Conservation (phyloP, 208 protist genomes). For the Trypanosoma brucei region DNA sequence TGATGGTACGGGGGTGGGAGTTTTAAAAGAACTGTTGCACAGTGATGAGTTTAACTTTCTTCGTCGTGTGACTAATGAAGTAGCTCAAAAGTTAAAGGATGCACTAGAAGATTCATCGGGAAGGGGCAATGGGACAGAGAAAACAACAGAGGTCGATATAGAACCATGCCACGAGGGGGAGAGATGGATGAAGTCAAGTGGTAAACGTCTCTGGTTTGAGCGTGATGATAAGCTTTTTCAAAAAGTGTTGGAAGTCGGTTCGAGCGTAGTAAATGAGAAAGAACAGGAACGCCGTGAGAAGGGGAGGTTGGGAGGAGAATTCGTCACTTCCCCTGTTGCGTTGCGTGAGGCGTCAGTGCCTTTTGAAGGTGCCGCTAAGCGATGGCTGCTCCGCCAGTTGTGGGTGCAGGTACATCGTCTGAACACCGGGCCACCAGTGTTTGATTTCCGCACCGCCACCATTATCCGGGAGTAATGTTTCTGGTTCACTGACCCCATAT, state of each 20-base stretch:
- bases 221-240: background rate
- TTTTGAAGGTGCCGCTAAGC: background rate
- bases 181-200: background rate
- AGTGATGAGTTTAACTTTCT: background rate
- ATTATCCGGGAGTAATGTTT: background rate
- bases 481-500: background rate
- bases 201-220: background rate
- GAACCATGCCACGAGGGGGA: background rate
- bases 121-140: no score
- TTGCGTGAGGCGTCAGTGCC: slow-evolving; percentile 8
- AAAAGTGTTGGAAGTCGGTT: background rate
- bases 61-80: background rate
- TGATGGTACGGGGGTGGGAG: background rate
- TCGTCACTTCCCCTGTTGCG: background rate
- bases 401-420: slow-evolving; percentile 21
- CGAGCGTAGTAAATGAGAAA: background rate
- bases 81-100: background rate
- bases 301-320: background rate
- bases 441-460: slow-evolving; percentile 19
- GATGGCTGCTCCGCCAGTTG: slow-evolving; percentile 15
- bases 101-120: background rate
- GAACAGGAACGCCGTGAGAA: background rate
- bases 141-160: no score
- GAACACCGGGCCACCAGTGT: slow-evolving; percentile 15
- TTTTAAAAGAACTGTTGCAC: background rate